A percentile compares a stretch with the other conserved stretches of the same genome.
Conservation (phyloP, 1,139 yeast species). For the Hanseniaspora uvarum region DNA sequence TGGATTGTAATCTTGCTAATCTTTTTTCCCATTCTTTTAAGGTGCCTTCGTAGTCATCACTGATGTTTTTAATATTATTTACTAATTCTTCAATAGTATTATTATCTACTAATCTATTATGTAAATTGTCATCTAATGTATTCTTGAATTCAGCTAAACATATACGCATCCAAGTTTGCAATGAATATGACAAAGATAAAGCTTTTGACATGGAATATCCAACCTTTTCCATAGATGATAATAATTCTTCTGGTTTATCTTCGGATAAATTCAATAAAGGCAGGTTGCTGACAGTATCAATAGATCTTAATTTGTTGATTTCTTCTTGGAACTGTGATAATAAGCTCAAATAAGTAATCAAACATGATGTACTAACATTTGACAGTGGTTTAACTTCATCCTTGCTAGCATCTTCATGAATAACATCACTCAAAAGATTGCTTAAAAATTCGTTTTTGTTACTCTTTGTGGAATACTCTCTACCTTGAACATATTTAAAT, state of each 20-base stretch:
- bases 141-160: neutral
- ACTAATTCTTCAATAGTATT: neutral
- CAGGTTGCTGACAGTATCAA: conserved; percentile 19
- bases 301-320: neutral
- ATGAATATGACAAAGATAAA: neutral
- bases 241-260: neutral
- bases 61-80: neutral
- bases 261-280: neutral
- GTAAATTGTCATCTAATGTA: neutral
- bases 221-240: neutral
- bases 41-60: neutral
- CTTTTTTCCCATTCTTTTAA: neutral
- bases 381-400: neutral
- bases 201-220: neutral
- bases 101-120: neutral
- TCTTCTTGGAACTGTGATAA: neutral
- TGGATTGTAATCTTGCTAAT: neutral
- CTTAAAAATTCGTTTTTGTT: neutral
- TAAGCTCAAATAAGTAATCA: neutral
- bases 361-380: neutral
- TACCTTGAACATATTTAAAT: conserved; percentile 2
- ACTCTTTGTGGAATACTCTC: neutral
- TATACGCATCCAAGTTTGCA: neutral
- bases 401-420: neutral
- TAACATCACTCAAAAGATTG: neutral